Base-by-base conservation (phyloP, 805 yeast species). In the Torulaspora delbrueckii region DNA sequence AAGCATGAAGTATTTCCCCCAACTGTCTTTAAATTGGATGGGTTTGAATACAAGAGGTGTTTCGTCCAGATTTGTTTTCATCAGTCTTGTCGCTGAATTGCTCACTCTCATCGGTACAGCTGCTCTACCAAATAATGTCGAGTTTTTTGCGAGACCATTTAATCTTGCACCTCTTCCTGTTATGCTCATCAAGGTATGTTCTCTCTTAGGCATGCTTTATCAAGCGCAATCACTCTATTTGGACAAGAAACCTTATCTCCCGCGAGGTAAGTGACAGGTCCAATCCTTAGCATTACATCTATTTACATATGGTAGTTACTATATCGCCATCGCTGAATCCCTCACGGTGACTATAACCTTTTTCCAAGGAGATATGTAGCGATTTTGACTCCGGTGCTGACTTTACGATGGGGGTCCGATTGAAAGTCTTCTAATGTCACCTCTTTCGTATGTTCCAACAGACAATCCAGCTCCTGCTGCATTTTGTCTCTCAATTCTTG, bases 321-420 rank as follows among this genome's bases (percentile, higher is more conserved):
- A 31, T 3, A 7, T 31, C 14, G 19, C 7, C 19, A 5, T 8
- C 6, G 12, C 34, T 12, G 22, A 16, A 5, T 31, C 34, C 9
- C 18, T 7, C 5, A n/a, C 5, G n/a, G 18, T 7, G 5, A 19
- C 24, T 39, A 27, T 14, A 45, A 30, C 18, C 35, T 76, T 6
- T 77, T 79, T 0, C 86, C 82, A 16, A 85, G 58, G 9, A 83
- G 47, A 39, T 71, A 76, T n/a, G 89, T 76, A 1, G 89, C 88
- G 37, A 82, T 54, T 45, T 76, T 79, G 13, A 86, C 89, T 13
- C 83, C 81, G 39, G 69, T 67, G 38, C 83, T 72, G 35, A 86
- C 78, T 36, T 75, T 67, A 56, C 95, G 74, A 37, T 82, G 84
- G 28, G 73, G 71, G 40, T 78, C 78, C 5, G 74, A 65, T 10